Conservation (phyloP, 148 eudicot species). For the Limonium bicolor region DNA sequence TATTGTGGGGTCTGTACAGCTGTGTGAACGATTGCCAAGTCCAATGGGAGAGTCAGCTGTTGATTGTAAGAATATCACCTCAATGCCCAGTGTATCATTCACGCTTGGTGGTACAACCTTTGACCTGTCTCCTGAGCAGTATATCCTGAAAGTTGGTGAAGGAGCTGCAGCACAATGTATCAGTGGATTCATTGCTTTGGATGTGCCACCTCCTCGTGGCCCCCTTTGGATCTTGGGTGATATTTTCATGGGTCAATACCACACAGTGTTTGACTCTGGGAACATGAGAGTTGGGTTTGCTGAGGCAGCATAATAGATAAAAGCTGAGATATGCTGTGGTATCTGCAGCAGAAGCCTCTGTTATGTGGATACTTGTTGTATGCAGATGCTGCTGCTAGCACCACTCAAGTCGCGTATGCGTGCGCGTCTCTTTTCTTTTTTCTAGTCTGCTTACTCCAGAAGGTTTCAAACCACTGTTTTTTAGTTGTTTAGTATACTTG, state of each 20-base stretch:
- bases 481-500: too few species aligned
- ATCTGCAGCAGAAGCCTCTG: too few species aligned
- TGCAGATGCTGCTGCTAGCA: too few species aligned
- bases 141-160: slow-evolving; percentile 75
- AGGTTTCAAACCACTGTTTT: too few species aligned
- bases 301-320: slow-evolving; percentile 73
- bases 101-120: slow-evolving; percentile 64
- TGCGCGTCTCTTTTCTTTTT: too few species aligned
- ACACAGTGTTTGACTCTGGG: slow-evolving; percentile 62
- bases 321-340: too few species aligned
- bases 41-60: slow-evolving; percentile 68
- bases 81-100: slow-evolving; percentile 72
- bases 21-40: slow-evolving; percentile 67
- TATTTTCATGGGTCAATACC: slow-evolving; percentile 61
- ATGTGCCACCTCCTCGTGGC: slow-evolving; percentile 85
- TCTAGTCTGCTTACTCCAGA: too few species aligned
- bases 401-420: too few species aligned
- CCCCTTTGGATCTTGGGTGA: slow-evolving; percentile 93
- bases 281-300: slow-evolving; percentile 63
- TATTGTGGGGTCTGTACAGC: slow-evolving; percentile 24
- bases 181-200: slow-evolving; percentile 79
- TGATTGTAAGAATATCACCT: slow-evolving; percentile 42
- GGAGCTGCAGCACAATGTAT: slow-evolving; percentile 66
- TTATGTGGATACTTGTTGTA: too few species aligned
- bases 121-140: slow-evolving; percentile 61